Base-by-base conservation (phyloP, 164 flowering plant species). In the Warburgia ugandensis region DNA sequence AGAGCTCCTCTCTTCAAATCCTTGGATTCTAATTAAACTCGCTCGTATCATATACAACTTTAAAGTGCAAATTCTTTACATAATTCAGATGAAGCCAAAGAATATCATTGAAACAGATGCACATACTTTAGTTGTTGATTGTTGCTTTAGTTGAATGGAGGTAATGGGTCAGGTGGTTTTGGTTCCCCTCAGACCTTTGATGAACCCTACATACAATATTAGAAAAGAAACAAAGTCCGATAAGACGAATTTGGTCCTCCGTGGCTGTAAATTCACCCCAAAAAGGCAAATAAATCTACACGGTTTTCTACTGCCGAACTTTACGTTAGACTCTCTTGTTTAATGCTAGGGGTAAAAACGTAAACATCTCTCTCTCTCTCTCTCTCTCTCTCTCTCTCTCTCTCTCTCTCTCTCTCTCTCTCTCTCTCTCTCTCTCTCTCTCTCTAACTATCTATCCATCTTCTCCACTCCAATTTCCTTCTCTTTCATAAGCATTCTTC, bases 51-150 rank as follows among this genome's bases (percentile, higher is more conserved):
- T n/a, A n/a, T n/a, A n/a, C n/a, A n/a, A n/a, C n/a, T n/a, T n/a
- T n/a, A n/a, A n/a, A n/a, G n/a, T n/a, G n/a, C n/a, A n/a, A n/a
- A n/a, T n/a, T n/a, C n/a, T n/a, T n/a, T n/a, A n/a, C n/a, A n/a
- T n/a, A n/a, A n/a, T n/a, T n/a, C n/a, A n/a, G n/a, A n/a, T n/a
- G 32, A 22, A 13, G 32, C 10, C 32, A 45, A 45, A n/a, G 20
- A 28, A 5, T 5, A 4, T 20, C 36, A 47, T 47, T n/a, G n/a
- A n/a, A n/a, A n/a, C n/a, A n/a, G n/a, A n/a, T n/a, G n/a, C n/a
- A n/a, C 27, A 19, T 29, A 29, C 46, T 69, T 58, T 63, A 64
- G 69, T 63, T 60, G 74, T 70, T 73, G 74, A 70, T 70, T 66
- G 54, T 62, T 52, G 46, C 56, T 55, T 44, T 68, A 43, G 48